phyloP scores from a whole-genome alignment of 73 alveolate genomes.

The Blepharisma stoltei region DNA sequence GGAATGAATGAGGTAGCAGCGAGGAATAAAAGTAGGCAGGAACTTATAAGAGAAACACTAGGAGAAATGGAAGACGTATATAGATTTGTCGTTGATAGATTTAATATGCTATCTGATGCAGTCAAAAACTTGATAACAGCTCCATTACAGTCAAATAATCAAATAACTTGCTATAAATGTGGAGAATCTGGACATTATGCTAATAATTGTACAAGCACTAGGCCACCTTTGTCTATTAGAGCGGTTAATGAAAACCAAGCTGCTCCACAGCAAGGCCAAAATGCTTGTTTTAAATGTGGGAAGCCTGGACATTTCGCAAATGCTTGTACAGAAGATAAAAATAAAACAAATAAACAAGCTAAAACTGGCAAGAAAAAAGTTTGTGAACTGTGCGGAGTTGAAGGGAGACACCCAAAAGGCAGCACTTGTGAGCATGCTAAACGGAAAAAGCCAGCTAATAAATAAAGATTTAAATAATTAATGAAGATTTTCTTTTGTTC shows the following conservation, averaged over 20 bases:
- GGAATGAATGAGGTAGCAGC: constrained; percentile 87
- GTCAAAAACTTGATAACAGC: neutral
- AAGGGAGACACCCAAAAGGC: constrained; percentile 59
- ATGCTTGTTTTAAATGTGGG: constrained; percentile 32
- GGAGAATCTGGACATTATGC: constrained; percentile 25
- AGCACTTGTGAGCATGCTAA: constrained; percentile 31
- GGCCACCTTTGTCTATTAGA: constrained; percentile 17
- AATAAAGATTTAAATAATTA: too few relatives aligned
- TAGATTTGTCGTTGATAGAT: constrained; percentile 4
- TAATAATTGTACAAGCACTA: constrained; percentile 21
- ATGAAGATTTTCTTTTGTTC: too few relatives aligned
- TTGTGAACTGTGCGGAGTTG: constrained; percentile 48
- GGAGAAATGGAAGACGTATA: neutral
- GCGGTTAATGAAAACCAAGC: neutral
- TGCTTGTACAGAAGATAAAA: constrained; percentile 26
- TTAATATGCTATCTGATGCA: neutral
- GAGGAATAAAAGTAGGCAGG: constrained; percentile 68
- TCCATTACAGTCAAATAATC: neutral
- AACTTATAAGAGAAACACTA: constrained; percentile 46
- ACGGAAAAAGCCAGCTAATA: too few relatives aligned
- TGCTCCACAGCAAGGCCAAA: neutral
- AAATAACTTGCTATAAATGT: constrained; percentile 10
- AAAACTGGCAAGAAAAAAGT: constrained; percentile 35
- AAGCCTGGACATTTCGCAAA: constrained; percentile 24
- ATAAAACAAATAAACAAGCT: constrained; percentile 18